phyloP scores from a whole-genome alignment of 257 asterid species.

The Solanum acaule region DNA sequence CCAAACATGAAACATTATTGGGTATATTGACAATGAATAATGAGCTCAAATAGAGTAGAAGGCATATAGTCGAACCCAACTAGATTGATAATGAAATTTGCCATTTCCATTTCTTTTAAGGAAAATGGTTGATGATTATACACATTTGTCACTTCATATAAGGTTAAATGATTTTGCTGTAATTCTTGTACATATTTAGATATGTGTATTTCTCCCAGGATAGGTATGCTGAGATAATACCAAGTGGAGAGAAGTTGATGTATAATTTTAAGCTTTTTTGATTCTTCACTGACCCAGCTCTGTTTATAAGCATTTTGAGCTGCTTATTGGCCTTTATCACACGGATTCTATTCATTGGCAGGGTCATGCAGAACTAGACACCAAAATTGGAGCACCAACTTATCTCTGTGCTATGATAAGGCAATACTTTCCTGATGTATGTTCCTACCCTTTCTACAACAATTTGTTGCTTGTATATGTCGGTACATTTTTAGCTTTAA shows the following conservation, averaged over 20 bases:
- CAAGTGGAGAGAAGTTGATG: background rate
- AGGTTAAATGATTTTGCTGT: background rate
- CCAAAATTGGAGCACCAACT: constrained; percentile 65
- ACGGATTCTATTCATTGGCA: constrained; percentile 7
- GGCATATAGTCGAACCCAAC: background rate
- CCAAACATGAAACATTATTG: background rate
- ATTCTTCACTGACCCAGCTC: background rate
- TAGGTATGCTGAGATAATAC: background rate
- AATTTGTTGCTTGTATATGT: background rate
- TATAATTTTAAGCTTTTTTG: background rate
- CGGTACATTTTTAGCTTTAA: background rate
- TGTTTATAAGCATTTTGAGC: background rate
- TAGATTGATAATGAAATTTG: background rate
- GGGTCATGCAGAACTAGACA: constrained; percentile 86
- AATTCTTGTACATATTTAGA: background rate
- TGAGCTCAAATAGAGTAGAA: background rate
- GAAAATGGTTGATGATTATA: background rate
- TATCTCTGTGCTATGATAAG: constrained; percentile 51
- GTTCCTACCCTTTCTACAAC: background rate
- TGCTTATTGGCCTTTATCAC: background rate
- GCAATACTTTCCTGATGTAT: constrained; percentile 56
- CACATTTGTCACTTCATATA: background rate
- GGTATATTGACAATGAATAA: background rate
- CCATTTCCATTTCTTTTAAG: background rate
- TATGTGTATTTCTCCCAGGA: background rate